Evolutionary conservation across 768 basidiomycete genomes (phyloP).

Genomic region (Lactifluus hygrophoroides): DNA sequence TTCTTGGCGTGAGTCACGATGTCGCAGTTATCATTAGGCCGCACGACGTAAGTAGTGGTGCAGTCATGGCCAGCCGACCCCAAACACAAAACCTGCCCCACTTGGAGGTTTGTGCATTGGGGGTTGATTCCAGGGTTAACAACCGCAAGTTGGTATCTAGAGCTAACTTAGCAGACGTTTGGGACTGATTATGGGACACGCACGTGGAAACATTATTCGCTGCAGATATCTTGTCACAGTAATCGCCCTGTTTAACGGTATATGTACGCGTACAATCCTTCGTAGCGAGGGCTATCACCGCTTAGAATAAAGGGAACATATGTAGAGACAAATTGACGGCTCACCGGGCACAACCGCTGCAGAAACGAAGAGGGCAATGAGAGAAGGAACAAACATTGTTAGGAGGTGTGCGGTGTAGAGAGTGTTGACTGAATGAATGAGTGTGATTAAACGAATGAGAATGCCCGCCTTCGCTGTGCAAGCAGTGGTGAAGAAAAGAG

Average conservation of each 20-base stretch:
- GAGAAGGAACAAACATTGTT: background rate
- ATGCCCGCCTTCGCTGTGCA: background rate
- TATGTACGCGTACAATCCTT: slow-evolving; percentile 61
- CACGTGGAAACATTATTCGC: slow-evolving; percentile 55
- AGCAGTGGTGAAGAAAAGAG: background rate
- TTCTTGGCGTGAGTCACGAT: slow-evolving; percentile 32
- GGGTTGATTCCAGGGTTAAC: slow-evolving; percentile 43
- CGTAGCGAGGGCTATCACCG: slow-evolving; percentile 9
- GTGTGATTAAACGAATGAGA: slow-evolving; percentile 5
- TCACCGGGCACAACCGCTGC: background rate
- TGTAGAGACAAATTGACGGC: background rate
- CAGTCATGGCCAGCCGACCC: slow-evolving; percentile 56
- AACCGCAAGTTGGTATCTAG: slow-evolving; percentile 65
- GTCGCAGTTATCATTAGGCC: slow-evolving; percentile 49
- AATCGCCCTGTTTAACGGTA: slow-evolving; percentile 48
- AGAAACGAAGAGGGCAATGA: background rate
- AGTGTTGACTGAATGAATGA: background rate
- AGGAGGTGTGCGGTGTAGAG: background rate
- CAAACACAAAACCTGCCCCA: slow-evolving; percentile 50
- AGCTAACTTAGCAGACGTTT: too few species aligned
- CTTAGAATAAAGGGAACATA: background rate
- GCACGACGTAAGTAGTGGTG: slow-evolving; percentile 47
- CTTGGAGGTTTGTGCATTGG: slow-evolving; percentile 49
- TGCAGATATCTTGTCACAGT: slow-evolving; percentile 61
- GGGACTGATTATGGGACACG: slow-evolving; percentile 24